A percentile compares a stretch with the other conserved stretches of the same genome.
Evolutionary conservation across 2,329 filamentous ascomycete genomes (phyloP).

Genomic region (Ophiosphaerella korrae): DNA sequence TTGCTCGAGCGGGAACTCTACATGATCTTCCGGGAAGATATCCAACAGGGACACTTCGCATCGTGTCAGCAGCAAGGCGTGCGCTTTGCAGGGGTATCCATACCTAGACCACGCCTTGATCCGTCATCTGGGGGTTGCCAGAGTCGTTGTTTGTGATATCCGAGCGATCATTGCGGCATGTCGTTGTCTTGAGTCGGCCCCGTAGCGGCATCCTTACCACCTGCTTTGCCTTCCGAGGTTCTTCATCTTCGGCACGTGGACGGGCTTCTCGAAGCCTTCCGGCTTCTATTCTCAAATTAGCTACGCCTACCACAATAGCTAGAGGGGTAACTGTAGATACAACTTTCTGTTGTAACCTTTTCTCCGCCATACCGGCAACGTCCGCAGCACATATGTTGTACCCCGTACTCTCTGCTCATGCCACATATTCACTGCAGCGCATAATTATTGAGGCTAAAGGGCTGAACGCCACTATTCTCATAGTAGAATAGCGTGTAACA

Average conservation of each 20-base stretch:
- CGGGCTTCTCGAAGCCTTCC: constrained; percentile 2
- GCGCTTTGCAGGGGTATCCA: constrained; percentile 35
- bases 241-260: constrained; percentile 8
- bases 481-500: too few relatives aligned
- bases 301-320: too few relatives aligned
- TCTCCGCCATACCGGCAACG: too few relatives aligned
- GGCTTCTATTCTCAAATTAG: background rate
- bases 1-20: constrained; percentile 32
- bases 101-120: constrained; percentile 27
- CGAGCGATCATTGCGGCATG: constrained; percentile 35
- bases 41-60: constrained; percentile 22
- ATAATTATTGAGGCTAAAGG: too few relatives aligned
- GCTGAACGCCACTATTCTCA: too few relatives aligned
- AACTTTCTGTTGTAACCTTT: too few relatives aligned
- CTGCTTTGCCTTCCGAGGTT: constrained; percentile 14
- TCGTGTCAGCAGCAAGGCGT: constrained; percentile 31
- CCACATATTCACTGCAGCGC: too few relatives aligned
- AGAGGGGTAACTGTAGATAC: too few relatives aligned
- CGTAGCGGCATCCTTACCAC: constrained; percentile 25
- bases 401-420: too few relatives aligned
- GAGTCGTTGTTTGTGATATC: constrained; percentile 27
- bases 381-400: too few relatives aligned
- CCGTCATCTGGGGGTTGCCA: constrained; percentile 27
- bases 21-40: constrained; percentile 44
- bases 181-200: constrained; percentile 27